phyloP scores from a whole-genome alignment of 2,329 filamentous ascomycete genomes.

The Aspergillus sp. region DNA sequence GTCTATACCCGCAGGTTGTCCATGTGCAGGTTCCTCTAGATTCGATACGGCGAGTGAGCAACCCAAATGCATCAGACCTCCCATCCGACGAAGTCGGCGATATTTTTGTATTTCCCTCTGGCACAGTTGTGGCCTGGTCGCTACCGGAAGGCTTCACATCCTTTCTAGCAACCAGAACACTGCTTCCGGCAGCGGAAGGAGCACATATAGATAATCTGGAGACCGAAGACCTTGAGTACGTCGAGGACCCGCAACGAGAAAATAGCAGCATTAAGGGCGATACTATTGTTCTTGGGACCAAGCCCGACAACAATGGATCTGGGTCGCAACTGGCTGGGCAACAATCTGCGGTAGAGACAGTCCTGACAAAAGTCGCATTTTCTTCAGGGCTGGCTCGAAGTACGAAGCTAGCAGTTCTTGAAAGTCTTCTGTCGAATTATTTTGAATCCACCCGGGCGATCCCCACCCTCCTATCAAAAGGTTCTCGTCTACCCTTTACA shows the following conservation, averaged over 20 bases:
- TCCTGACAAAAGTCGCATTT: conserved; percentile 92
- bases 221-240: conserved; percentile 84
- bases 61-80: conserved; percentile 33
- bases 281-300: conserved; percentile 82
- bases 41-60: conserved; percentile 40
- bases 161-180: conserved; percentile 63
- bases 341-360: conserved; percentile 49
- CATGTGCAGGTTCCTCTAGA: conserved; percentile 52
- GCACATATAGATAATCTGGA: conserved; percentile 70
- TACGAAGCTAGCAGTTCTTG: conserved; percentile 89
- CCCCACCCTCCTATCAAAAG: conserved; percentile 69
- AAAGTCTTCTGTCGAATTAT: conserved; percentile 75
- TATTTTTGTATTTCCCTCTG: conserved; percentile 92
- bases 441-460: conserved; percentile 83
- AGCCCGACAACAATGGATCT: conserved; percentile 30
- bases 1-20: conserved; percentile 61
- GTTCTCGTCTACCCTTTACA: conserved; percentile 58
- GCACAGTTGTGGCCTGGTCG: conserved; percentile 89
- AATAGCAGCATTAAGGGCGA: conserved; percentile 78
- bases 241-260: conserved; percentile 68
- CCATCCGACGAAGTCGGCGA: conserved; percentile 60
- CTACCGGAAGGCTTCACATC: conserved; percentile 70
- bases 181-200: conserved; percentile 71
- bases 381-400: conserved; percentile 88
- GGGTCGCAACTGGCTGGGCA: conserved; percentile 20